Base-by-base conservation (phyloP, 768 basidiomycete species). In the Tylopilus vinaceipallidus region DNA sequence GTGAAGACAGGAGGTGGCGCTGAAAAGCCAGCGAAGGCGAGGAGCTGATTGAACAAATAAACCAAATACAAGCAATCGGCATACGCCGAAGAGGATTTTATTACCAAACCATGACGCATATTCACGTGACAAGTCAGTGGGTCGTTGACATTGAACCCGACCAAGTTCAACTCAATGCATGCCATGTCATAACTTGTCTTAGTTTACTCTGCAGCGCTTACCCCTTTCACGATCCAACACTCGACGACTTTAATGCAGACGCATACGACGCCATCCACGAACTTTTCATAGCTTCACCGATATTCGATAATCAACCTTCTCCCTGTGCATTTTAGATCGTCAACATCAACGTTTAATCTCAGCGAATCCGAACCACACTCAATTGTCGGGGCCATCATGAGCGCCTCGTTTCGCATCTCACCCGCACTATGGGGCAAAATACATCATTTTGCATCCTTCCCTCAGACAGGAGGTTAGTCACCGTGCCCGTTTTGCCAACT, bases 391-490 rank as follows among this genome's bases (percentile, higher is more conserved):
- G 17, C 11, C n/a, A 47, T 26, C 50, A 76, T 76, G 76, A 66
- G 67, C 22, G 64, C 65, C 17, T 55, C 57, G 11, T 93, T 89
- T 70, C 81, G 84, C 43, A 95, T 95, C 55, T 79, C 85, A 14
- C 73, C 84, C 50, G 75, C 82, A 8, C 73, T 94, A 55, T 94
- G 92, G 91, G 90, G 93, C 71, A 86, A 80, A 69, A 91, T 95
- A 52, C 88, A 88, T 70, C 88, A 94, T 60, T 94, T 90, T 62
- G 88, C 91, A 0, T 88, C 87, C 2, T 94, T 94, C 69, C 91
- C 91, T 3, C 95, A 95, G 71, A 95, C 93, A 0, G 91, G 92
- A 43, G 90, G 90, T 89, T 24, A 54, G 83, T 70, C 42, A 12
- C 11, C 11, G 26, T 24, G 17, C 8, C 23, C 10, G 2, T 35